Evolutionary conservation across 176 grass and related monocot genomes (phyloP).

Genomic region (Saccharum spontaneum): DNA sequence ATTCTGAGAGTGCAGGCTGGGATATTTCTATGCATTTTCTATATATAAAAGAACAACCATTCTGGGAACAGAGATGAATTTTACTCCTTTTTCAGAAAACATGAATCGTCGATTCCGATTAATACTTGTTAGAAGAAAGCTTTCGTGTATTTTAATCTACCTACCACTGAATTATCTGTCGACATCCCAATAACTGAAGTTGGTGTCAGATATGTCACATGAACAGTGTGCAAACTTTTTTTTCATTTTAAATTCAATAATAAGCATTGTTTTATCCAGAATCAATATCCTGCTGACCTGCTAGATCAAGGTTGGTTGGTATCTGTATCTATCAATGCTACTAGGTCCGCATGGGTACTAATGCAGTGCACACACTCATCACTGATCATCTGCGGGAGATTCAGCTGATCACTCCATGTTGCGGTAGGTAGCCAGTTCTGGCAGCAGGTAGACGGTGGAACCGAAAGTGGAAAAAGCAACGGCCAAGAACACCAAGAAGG

Average conservation of each 20-base stretch:
- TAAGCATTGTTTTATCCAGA: not conserved
- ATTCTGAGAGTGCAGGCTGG: not conserved
- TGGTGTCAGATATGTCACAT: not conserved
- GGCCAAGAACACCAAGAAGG: not conserved
- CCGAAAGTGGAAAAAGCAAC: not conserved
- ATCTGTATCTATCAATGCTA: not conserved
- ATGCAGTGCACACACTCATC: not conserved
- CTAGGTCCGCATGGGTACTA: too few relatives aligned
- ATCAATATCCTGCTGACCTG: not conserved
- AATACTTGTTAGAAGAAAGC: slow-evolving; percentile 5
- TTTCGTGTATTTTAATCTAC: not conserved
- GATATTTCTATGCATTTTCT: not conserved
- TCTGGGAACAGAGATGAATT: not conserved
- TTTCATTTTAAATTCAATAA: not conserved
- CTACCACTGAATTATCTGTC: too few relatives aligned
- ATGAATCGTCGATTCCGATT: not conserved
- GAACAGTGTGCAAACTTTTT: not conserved
- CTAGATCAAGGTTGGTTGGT: not conserved
- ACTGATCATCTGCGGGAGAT: not conserved
- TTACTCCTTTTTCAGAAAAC: slow-evolving; percentile 4
- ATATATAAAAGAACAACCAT: not conserved
- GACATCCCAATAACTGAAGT: too few relatives aligned
- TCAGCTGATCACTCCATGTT: not conserved
- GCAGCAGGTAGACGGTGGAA: not conserved
- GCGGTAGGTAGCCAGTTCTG: not conserved